Base-by-base conservation (phyloP, 2,329 filamentous ascomycete species). In the Dryadomyces quercus-mongolicae region DNA sequence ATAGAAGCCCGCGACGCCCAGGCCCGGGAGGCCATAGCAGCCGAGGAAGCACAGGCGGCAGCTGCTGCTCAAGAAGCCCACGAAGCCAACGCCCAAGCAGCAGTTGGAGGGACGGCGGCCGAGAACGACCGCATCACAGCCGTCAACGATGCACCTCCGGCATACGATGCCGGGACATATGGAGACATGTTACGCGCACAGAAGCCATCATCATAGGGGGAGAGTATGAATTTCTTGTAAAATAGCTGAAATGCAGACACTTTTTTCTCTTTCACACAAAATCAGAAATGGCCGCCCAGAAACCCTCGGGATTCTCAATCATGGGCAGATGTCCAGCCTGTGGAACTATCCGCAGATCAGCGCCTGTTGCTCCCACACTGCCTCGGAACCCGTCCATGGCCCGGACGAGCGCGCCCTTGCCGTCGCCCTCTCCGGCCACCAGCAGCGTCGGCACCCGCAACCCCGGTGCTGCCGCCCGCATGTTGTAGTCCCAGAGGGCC, bases 261-360 rank as follows among this genome's bases (percentile, higher is more conserved):
- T 13, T 16, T 43, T 43, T 13, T 16, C 10, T 43, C 15, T 43
- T 16, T 44, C 16, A 44, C 34, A 62, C 12, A 40, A 60, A 57
- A 7, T 59, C 49, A 51, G 60, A 36, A 2, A 61, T 40, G n/a
- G 34, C 46, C 18, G 55, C 56, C 60, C 59, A 61, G 58, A 86
- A 87, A 9, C 66, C 71, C 45, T 73, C 70, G 2, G 92, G 72
- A 48, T 80, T 79, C 31, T 76, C 89, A 49, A 82, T 82, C 87
- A 94, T 94, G 0, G 89, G 89, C 62, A 95, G 68, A 71, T 95
- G 89, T 0, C 89, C 89, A 0, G 88, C 82, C 9, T 76, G 71
- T 0, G 86, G 78, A 10, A 94, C 78, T 55, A 86, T 67, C 64
- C 76, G 80, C 59, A 90, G 75, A 56, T 80, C 74, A 0, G 76